Evolutionary conservation across 805 yeast species (phyloP), one percentile per base, ranked within the genome.

Genomic region (Yarrowia divulgata): DNA sequence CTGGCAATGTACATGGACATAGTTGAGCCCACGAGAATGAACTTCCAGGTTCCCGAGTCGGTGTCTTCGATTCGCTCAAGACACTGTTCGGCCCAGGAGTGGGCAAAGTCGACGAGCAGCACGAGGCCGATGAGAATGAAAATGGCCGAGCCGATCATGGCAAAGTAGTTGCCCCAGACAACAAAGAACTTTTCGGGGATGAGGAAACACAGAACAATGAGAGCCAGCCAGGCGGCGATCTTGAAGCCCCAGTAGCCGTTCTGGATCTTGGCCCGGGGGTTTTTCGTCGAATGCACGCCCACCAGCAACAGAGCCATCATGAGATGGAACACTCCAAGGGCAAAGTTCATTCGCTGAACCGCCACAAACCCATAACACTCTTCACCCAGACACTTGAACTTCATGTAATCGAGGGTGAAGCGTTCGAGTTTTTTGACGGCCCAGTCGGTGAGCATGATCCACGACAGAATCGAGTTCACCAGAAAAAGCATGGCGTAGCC

Each of bases 11-110:
- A 95, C 98, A 95, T 93, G 23, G 86, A 77, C 57, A 89, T 80
- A 0, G 99, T 95, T 0, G 98, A 97, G 4, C 97, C 91, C 37
- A 95, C 86, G 54, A 95, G 82, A 10, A 94, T 79, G 52, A 86
- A 82, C 74, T 91, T 87, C 98, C 98, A 95, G 73, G 90, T 83
- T 4, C 78, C 73, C 14, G 79, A 75, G 69, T 86, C 87, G 70
- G 90, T 94, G 74, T 88, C 87, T 76, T 95, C 98, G 50, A 95
- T 91, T 74, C 92, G 90, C 72, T 89, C 93, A 68, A 95, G 84
- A 78, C 99, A 95, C 8, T 90, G 90, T 75, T 95, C 99, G 0
- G 98, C 98, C 97, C 98, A 95, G 73, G 94, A 94, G 79, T 95
- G 98, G 4, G 99, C 98, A 83, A 92, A 95, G 78, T 95, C 99